Conservation (phyloP, 1,139 yeast species). For the Meyerozyma sp. region DNA sequence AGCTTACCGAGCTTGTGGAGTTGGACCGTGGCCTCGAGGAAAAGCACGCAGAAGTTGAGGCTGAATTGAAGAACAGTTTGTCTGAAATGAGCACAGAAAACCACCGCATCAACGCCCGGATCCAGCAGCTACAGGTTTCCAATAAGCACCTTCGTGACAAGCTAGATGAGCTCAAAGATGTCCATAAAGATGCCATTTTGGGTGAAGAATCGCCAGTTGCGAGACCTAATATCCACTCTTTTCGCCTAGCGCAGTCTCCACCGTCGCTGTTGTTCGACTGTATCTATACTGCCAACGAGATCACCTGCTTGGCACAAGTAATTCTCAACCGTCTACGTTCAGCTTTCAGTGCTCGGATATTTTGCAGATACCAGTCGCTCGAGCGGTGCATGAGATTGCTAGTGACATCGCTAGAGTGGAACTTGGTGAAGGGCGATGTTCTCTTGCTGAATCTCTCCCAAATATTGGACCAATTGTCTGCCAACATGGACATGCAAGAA, state of each 20-base stretch:
- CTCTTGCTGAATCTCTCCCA: neutral
- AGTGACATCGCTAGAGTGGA: neutral
- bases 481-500: neutral
- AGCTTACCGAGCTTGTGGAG: conserved; percentile 55
- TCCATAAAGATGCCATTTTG: neutral
- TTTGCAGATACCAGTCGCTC: neutral
- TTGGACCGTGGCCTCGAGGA: conserved; percentile 62
- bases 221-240: neutral
- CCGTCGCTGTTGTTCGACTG: neutral
- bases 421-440: neutral
- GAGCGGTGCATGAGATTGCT: neutral
- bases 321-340: neutral
- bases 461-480: neutral
- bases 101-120: neutral
- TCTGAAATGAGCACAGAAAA: neutral
- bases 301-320: neutral
- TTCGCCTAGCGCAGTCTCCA: neutral
- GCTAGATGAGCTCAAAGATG: neutral
- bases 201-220: too few relatives aligned
- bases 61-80: neutral
- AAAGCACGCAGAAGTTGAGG: conserved; percentile 26
- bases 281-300: neutral
- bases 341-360: neutral
- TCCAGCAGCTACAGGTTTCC: neutral
- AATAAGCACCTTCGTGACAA: neutral